Conservation (phyloP, 2,329 filamentous ascomycete species). For the Aspergillus bombycis region DNA sequence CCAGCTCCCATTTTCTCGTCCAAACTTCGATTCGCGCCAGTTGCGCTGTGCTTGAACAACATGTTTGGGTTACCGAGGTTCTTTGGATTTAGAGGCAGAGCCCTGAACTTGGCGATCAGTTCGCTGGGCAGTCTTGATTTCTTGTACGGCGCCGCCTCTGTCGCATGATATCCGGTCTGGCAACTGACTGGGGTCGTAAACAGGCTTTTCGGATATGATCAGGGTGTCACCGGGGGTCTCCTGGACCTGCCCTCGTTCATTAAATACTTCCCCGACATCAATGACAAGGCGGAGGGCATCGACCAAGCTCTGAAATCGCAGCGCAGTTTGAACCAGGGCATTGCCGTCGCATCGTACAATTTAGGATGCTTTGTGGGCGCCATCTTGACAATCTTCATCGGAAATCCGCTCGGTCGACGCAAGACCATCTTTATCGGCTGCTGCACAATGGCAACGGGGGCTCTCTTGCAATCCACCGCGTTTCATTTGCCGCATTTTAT, state of each 20-base stretch:
- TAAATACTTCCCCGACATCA: conserved; percentile 42
- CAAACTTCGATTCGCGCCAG: conserved; percentile 11
- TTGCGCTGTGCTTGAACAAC: conserved; percentile 19
- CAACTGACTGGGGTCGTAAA: conserved; percentile 14
- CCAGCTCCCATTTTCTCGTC: conserved; percentile 5
- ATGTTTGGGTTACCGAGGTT: conserved; percentile 34
- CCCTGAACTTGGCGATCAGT: conserved; percentile 42
- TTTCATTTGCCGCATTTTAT: conserved; percentile 54
- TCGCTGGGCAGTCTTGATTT: conserved; percentile 49
- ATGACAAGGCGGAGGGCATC: conserved; percentile 18
- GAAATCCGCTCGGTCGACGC: conserved; percentile 55
- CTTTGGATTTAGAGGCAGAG: conserved; percentile 31
- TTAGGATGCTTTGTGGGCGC: conserved; percentile 55
- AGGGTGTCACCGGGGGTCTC: conserved; percentile 48
- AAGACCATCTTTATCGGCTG: conserved; percentile 54
- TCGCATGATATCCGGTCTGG: neutral
- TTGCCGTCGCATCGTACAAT: conserved; percentile 47
- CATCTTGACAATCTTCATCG: conserved; percentile 51
- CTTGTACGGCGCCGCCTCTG: conserved; percentile 23
- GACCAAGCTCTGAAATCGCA: conserved; percentile 12
- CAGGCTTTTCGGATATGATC: conserved; percentile 43
- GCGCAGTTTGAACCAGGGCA: conserved; percentile 35
- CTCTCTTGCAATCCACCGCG: conserved; percentile 51
- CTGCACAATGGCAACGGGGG: conserved; percentile 55
- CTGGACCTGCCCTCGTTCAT: conserved; percentile 45